A percentile compares a stretch with the other conserved stretches of the same genome.
Conservation (phyloP, 805 yeast species). For the Starmerella sirachaensis region DNA sequence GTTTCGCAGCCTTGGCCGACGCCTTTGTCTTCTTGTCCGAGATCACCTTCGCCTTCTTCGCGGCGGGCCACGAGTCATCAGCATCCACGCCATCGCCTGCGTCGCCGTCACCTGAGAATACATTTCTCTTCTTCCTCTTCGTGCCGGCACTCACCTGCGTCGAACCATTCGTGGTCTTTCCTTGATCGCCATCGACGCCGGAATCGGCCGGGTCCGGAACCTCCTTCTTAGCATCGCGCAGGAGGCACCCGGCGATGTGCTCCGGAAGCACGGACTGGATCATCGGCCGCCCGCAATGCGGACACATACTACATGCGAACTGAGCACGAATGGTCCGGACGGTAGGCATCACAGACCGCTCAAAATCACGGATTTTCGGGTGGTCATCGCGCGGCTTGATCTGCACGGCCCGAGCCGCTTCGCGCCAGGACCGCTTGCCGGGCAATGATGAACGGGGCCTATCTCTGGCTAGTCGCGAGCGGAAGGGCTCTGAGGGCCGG, state of each 20-base stretch:
- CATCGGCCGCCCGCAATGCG: conserved; percentile 26
- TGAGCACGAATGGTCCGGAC: conserved; percentile 23
- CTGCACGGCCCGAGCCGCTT: conserved; percentile 16
- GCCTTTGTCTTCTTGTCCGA: conserved; percentile 9
- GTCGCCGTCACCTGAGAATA: not conserved
- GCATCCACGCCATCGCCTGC: not conserved
- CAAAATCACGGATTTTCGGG: conserved; percentile 19
- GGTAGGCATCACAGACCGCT: conserved; percentile 22
- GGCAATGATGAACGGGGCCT: too few relatives aligned
- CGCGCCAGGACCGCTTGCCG: conserved; percentile 16
- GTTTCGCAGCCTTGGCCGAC: conserved; percentile 5
- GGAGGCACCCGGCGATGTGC: conserved; percentile 20
- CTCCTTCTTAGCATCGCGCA: too few relatives aligned
- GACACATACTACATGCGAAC: conserved; percentile 24
- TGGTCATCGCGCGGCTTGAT: conserved; percentile 7
- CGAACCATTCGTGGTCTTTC: not conserved
- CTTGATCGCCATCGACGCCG: not conserved
- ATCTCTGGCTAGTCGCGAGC: too few relatives aligned
- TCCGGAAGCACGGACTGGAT: conserved; percentile 18
- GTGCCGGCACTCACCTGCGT: not conserved
- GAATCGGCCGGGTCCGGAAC: not conserved
- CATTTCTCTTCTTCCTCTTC: not conserved
- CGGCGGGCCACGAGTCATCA: conserved; percentile 1
- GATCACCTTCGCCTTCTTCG: conserved; percentile 7
- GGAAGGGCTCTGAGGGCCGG: conserved; percentile 2